These are phyloP conservation scores for Exophiala alcalophila DNA, from an alignment of 2,329 filamentous ascomycete genomes.

Conservation along the genomic window DNA sequence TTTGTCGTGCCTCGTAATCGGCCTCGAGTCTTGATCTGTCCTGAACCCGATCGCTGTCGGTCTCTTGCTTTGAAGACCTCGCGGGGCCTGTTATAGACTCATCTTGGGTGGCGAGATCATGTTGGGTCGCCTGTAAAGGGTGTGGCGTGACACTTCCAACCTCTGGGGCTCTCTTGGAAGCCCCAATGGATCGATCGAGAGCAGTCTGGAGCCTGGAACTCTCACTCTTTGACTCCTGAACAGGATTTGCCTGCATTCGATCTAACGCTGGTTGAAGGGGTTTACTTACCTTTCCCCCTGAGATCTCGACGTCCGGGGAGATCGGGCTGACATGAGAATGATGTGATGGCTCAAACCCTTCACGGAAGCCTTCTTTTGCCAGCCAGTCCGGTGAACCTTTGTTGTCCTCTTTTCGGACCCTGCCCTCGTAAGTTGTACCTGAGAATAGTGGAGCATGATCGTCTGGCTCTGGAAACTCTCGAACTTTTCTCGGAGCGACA, in stretches of 20 bases:
- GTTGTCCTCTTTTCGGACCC: conserved; percentile 1
- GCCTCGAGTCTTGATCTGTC: conserved; percentile 28
- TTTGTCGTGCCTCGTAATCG: conserved; percentile 25
- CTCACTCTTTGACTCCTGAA: conserved; percentile 1
- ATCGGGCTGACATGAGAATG: not conserved
- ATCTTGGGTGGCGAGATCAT: too few relatives aligned
- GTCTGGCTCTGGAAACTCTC: conserved; percentile 21
- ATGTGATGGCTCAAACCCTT: not conserved
- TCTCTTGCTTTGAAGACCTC: conserved; percentile 26
- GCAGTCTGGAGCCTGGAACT: conserved; percentile 10
- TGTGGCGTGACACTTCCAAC: too few relatives aligned
- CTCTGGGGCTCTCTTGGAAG: not conserved
- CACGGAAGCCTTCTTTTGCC: conserved; percentile 23
- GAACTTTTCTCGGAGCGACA: not conserved
- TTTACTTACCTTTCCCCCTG: not conserved
- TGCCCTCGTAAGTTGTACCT: conserved; percentile 28
- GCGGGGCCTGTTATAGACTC: too few relatives aligned
- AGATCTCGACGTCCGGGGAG: not conserved
- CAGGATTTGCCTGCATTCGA: conserved; percentile 9
- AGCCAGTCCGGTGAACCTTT: conserved; percentile 19
- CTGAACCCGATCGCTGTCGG: conserved; percentile 25
- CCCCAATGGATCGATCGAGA: conserved; percentile 16
- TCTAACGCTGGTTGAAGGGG: conserved; percentile 24
- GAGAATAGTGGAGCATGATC: conserved; percentile 27
- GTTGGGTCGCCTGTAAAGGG: too few relatives aligned